Evolutionary conservation across 306 rosid genomes (phyloP).

Genomic region (Casuarina glauca): DNA sequence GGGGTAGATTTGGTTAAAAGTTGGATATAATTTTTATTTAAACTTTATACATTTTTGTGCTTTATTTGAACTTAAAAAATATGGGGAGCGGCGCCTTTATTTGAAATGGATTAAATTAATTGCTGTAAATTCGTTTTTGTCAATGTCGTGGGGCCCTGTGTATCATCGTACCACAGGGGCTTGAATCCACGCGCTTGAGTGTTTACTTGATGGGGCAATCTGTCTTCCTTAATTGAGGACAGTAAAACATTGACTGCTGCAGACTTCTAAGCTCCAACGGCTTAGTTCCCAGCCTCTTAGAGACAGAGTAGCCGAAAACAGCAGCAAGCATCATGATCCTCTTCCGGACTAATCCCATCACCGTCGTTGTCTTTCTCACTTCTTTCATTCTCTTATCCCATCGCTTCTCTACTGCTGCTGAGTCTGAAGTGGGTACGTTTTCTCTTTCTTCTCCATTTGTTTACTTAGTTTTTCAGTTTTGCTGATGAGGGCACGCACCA

Average conservation of each 20-base stretch:
- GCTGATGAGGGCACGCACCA: background rate
- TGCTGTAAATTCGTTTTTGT: too few species aligned
- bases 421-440: slow-evolving; percentile 51
- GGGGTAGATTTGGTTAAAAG: too few species aligned
- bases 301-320: background rate
- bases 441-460: background rate
- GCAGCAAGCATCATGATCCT: background rate
- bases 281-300: background rate
- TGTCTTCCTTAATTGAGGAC: background rate
- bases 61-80: too few species aligned
- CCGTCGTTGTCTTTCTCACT: slow-evolving; percentile 25
- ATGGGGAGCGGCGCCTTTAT: too few species aligned
- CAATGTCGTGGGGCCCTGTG: too few species aligned
- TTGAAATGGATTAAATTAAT: too few species aligned
- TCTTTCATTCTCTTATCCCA: slow-evolving; percentile 28
- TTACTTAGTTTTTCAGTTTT: background rate
- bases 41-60: too few species aligned
- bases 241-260: background rate
- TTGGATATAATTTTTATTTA: too few species aligned
- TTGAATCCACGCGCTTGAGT: too few species aligned
- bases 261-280: background rate
- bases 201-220: too few species aligned
- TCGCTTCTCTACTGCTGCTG: slow-evolving; percentile 34
- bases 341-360: slow-evolving; percentile 14
- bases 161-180: too few species aligned